phyloP scores from a whole-genome alignment of 2,329 filamentous ascomycete species.

The Ophiostoma quercus region DNA sequence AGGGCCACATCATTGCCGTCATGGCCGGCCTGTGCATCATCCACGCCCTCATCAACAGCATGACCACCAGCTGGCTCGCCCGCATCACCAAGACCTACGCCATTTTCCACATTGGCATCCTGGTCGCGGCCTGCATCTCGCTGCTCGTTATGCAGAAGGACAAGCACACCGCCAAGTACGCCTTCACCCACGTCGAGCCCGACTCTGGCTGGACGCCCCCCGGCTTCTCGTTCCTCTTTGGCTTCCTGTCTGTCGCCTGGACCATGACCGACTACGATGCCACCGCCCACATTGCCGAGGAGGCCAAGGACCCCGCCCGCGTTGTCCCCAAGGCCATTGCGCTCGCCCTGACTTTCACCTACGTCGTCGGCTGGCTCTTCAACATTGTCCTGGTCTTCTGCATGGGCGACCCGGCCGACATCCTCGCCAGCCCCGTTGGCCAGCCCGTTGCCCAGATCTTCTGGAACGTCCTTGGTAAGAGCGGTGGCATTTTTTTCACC shows the following conservation, averaged over 20 bases:
- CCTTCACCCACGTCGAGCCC: slow-evolving; percentile 50
- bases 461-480: slow-evolving; percentile 52
- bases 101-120: slow-evolving; percentile 50
- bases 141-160: slow-evolving; percentile 47
- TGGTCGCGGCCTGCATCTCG: slow-evolving; percentile 48
- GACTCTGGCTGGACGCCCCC: slow-evolving; percentile 49
- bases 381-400: slow-evolving; percentile 55
- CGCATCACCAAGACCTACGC: slow-evolving; percentile 54
- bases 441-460: slow-evolving; percentile 55
- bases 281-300: slow-evolving; percentile 44
- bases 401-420: slow-evolving; percentile 47
- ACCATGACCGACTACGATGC: slow-evolving; percentile 50
- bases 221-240: slow-evolving; percentile 55
- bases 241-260: slow-evolving; percentile 56
- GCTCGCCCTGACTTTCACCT: slow-evolving; percentile 51
- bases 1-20: slow-evolving; percentile 46
- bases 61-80: slow-evolving; percentile 54
- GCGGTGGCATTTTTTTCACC: slow-evolving; percentile 50
- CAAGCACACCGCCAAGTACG: slow-evolving; percentile 49
- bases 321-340: slow-evolving; percentile 50
- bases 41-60: slow-evolving; percentile 49
- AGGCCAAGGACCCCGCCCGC: slow-evolving; percentile 36
- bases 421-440: slow-evolving; percentile 42
- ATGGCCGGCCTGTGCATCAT: slow-evolving; percentile 51
- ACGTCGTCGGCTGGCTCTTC: slow-evolving; percentile 51